Conservation (phyloP, 208 protist species). For the Balamuthia mandrillaris region DNA sequence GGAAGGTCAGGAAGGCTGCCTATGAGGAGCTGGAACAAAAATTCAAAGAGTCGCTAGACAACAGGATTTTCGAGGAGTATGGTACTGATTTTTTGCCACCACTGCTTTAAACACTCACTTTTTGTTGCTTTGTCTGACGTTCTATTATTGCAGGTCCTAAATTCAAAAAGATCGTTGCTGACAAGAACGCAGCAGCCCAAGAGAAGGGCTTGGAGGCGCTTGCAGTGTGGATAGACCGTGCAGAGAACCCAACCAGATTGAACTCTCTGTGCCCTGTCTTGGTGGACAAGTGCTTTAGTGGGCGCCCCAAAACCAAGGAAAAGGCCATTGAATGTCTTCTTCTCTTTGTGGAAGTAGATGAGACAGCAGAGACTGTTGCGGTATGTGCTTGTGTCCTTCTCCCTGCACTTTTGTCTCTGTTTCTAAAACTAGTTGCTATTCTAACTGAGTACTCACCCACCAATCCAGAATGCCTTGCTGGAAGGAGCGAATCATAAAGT, state of each 20-base stretch:
- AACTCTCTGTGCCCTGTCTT: not conserved
- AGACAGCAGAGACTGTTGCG: not conserved
- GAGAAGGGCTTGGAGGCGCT: slow-evolving; percentile 39
- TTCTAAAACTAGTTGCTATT: not conserved
- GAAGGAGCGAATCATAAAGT: not conserved
- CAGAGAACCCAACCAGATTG: slow-evolving; percentile 36
- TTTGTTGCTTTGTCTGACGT: not conserved
- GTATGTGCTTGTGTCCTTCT: not conserved
- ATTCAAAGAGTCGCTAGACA: slow-evolving; percentile 36
- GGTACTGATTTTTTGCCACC: not conserved
- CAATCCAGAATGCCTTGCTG: slow-evolving; percentile 9
- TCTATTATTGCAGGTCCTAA: not conserved
- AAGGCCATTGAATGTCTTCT: slow-evolving; percentile 32
- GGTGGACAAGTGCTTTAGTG: slow-evolving; percentile 23
- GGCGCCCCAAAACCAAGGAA: not conserved
- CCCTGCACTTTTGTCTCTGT: not conserved
- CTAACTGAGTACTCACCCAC: not conserved
- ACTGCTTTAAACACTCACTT: not conserved
- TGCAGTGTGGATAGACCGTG: slow-evolving; percentile 25
- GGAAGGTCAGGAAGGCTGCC: slow-evolving; percentile 33
- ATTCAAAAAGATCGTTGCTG: slow-evolving; percentile 42
- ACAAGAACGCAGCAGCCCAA: slow-evolving; percentile 39
- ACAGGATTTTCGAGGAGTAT: slow-evolving; percentile 39
- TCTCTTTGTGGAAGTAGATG: slow-evolving; percentile 27
- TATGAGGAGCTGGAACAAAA: slow-evolving; percentile 19